These are phyloP conservation scores for Botrytis fragariae DNA, from an alignment of 2,329 filamentous ascomycete genomes.

Conservation along the genomic window DNA sequence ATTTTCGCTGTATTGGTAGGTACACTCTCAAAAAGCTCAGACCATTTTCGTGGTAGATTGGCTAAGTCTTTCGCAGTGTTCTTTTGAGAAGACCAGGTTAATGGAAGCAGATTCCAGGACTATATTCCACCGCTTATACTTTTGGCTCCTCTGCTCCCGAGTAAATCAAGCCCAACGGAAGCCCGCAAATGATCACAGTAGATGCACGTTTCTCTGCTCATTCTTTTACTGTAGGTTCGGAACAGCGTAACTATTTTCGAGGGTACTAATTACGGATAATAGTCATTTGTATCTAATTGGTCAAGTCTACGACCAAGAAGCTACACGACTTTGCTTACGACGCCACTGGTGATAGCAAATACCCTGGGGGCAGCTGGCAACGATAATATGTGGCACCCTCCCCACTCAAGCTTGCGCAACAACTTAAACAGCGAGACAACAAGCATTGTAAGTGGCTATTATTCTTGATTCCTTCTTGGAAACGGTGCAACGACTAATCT, in stretches of 20 bases:
- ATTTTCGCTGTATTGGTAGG: neutral
- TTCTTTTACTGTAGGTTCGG: neutral
- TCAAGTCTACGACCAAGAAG: neutral
- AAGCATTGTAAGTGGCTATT: neutral
- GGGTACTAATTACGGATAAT: neutral
- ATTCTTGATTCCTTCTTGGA: neutral
- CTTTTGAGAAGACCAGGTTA: fast-evolving
- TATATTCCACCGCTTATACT: neutral
- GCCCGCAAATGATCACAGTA: neutral
- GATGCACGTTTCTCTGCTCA: neutral
- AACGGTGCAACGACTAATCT: neutral
- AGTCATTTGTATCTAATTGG: no score
- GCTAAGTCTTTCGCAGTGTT: no score
- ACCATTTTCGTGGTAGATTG: no score
- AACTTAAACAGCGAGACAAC: neutral
- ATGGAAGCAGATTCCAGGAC: neutral
- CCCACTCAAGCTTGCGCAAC: neutral
- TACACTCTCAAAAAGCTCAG: neutral
- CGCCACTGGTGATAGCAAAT: neutral
- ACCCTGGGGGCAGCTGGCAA: neutral
- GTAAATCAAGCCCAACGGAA: neutral
- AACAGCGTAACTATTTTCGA: neutral
- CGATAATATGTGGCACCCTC: neutral
- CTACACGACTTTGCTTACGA: neutral
- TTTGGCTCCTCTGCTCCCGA: neutral